These are phyloP conservation scores for Termitomyces sp. DNA, from an alignment of 768 basidiomycete species.

Conservation along the genomic window DNA sequence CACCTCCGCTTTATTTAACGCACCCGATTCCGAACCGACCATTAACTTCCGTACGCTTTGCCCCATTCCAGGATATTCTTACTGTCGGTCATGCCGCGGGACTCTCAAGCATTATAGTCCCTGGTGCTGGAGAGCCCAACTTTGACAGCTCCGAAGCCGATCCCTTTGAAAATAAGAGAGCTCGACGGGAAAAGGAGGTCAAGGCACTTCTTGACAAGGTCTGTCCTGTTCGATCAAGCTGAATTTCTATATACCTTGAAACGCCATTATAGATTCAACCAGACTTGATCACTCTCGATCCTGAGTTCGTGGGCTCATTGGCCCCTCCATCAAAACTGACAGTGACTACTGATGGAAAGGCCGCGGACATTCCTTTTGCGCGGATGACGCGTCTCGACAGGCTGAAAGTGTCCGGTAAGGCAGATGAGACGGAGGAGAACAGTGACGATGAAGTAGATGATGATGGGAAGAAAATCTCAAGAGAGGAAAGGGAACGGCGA, in stretches of 20 bases:
- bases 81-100: constrained; percentile 75
- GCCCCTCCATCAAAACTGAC: constrained; percentile 56
- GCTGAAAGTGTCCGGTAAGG: constrained; percentile 66
- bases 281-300: constrained; percentile 84
- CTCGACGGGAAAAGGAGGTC: constrained; percentile 86
- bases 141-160: constrained; percentile 93
- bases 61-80: constrained; percentile 84
- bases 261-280: constrained; percentile 63
- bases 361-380: constrained; percentile 52
- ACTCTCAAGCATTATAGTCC: constrained; percentile 81
- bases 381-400: constrained; percentile 77
- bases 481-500: constrained; percentile 72
- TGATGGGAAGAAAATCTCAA: constrained; percentile 23
- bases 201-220: constrained; percentile 88
- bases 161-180: constrained; percentile 83
- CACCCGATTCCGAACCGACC: constrained; percentile 80
- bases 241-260: not conserved
- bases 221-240: not conserved
- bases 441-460: constrained; percentile 34
- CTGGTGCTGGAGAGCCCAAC: constrained; percentile 91
- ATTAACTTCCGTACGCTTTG: constrained; percentile 71
- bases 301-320: constrained; percentile 68
- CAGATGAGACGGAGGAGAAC: constrained; percentile 56
- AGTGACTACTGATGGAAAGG: constrained; percentile 31
- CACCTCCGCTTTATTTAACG: constrained; percentile 84